phyloP scores from a whole-genome alignment of 768 basidiomycete genomes.

The Aureoboletus auriporus region DNA sequence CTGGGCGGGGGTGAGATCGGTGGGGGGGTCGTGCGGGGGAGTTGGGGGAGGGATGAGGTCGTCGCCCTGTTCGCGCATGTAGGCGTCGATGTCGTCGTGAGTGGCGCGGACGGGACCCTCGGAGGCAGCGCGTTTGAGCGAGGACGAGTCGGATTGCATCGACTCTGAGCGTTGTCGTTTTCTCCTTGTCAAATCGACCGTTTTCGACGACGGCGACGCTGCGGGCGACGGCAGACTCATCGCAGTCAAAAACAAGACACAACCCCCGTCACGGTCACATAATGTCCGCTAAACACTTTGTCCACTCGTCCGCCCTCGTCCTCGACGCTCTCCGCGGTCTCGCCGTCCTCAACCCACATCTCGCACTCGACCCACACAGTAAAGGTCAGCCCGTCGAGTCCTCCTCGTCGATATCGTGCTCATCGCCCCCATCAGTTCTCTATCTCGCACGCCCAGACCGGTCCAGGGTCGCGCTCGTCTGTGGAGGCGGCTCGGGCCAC shows the following conservation, averaged over 20 bases:
- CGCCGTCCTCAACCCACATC: constrained; percentile 62
- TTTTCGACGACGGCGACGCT: constrained; percentile 41
- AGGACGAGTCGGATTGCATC: constrained; percentile 72
- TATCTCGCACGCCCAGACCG: constrained; percentile 54
- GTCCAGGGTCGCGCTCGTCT: constrained; percentile 71
- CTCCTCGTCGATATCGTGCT: not conserved
- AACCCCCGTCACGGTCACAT: not conserved
- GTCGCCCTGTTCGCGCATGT: constrained; percentile 60
- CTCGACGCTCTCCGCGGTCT: constrained; percentile 76
- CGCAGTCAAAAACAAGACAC: constrained; percentile 10
- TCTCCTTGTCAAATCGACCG: constrained; percentile 39
- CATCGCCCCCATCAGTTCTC: constrained; percentile 43
- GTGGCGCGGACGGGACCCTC: constrained; percentile 41
- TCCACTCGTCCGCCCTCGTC: constrained; percentile 72
- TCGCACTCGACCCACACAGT: constrained; percentile 65
- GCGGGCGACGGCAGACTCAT: constrained; percentile 44
- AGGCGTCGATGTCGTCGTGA: constrained; percentile 57
- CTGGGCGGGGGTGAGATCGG: constrained; percentile 35
- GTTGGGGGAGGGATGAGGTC: constrained; percentile 24
- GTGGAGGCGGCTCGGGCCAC: constrained; percentile 86
- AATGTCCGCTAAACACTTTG: constrained; percentile 59
- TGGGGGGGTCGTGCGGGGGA: constrained; percentile 19
- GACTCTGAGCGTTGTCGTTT: constrained; percentile 76
- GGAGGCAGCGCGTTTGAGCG: constrained; percentile 76
- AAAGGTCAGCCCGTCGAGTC: constrained; percentile 46